Evolutionary conservation across 2,329 filamentous ascomycete species (phyloP).

Genomic region (Rutstroemia sp.): DNA sequence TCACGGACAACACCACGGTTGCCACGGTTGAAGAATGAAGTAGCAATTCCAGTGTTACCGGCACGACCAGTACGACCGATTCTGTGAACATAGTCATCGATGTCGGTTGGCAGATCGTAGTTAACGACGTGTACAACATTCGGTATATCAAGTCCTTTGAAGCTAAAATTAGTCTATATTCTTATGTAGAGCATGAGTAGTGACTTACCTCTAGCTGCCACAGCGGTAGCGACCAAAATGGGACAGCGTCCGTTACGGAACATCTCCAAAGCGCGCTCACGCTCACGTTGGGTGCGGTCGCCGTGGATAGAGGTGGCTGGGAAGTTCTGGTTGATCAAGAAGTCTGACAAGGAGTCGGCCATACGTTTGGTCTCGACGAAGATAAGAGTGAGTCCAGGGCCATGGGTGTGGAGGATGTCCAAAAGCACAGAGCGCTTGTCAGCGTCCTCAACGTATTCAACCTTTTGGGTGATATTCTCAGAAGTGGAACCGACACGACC

Average conservation of each 20-base stretch:
- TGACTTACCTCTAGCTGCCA: constrained; percentile 56
- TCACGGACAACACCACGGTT: constrained; percentile 97
- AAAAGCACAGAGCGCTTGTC: constrained; percentile 98
- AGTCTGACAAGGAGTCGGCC: constrained; percentile 96
- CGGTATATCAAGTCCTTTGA: constrained; percentile 61
- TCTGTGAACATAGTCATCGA: constrained; percentile 97
- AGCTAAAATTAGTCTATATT: too few species aligned
- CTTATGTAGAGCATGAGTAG: too few species aligned
- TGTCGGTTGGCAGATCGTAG: constrained; percentile 98
- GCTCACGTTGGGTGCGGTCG: constrained; percentile 96
- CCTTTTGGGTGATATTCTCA: constrained; percentile 99
- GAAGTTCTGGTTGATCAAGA: constrained; percentile 97
- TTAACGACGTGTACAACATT: constrained; percentile 98
- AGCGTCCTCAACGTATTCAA: constrained; percentile 92
- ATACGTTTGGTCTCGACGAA: constrained; percentile 99
- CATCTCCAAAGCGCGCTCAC: constrained; percentile 94
- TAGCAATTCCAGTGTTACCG: constrained; percentile 96
- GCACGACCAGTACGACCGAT: constrained; percentile 99
- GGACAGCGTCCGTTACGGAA: constrained; percentile 95
- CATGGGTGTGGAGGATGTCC: constrained; percentile 94
- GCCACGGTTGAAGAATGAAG: constrained; percentile 99
- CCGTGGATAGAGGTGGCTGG: constrained; percentile 97
- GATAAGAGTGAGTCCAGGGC: constrained; percentile 82
- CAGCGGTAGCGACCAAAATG: constrained; percentile 92
- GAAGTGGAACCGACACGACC: constrained; percentile 97